A percentile compares a stretch with the other conserved stretches of the same genome.
These are phyloP conservation scores for Rossbeevera mucosa DNA, from an alignment of 768 basidiomycete genomes.

Conservation along the genomic window DNA sequence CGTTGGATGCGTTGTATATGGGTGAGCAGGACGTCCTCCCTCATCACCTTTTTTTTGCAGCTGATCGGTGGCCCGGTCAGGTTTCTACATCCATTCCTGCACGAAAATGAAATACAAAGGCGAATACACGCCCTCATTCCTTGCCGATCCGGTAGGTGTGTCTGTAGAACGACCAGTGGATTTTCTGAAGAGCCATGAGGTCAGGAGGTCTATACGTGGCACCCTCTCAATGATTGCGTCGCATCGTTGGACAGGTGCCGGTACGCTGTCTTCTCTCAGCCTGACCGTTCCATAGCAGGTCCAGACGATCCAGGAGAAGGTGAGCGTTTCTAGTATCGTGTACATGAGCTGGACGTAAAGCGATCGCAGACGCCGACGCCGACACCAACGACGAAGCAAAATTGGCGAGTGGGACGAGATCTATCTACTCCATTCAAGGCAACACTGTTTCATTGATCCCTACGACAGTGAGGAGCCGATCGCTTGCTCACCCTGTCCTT, in stretches of 20 bases:
- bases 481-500: neutral
- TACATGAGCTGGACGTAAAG: slow-evolving; percentile 1
- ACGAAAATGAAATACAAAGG: slow-evolving; percentile 96
- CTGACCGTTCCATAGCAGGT: slow-evolving; percentile 47
- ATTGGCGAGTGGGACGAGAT: slow-evolving; percentile 18
- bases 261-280: slow-evolving; percentile 66
- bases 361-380: slow-evolving; percentile 12
- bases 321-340: slow-evolving; percentile 4
- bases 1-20: slow-evolving; percentile 77
- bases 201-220: slow-evolving; percentile 78
- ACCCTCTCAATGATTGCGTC: slow-evolving; percentile 56
- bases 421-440: slow-evolving; percentile 22
- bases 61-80: slow-evolving; percentile 35
- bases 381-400: slow-evolving; percentile 15
- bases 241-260: slow-evolving; percentile 60
- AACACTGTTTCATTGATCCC: slow-evolving; percentile 23
- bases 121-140: slow-evolving; percentile 83
- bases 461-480: slow-evolving; percentile 18
- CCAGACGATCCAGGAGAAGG: slow-evolving; percentile 28
- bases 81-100: slow-evolving; percentile 90
- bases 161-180: neutral
- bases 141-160: slow-evolving; percentile 72
- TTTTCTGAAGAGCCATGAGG: slow-evolving; percentile 4
- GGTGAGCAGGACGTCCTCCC: slow-evolving; percentile 52
- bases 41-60: neutral